phyloP scores from a whole-genome alignment of 768 basidiomycete genomes.

The Pisolithus sp. region DNA sequence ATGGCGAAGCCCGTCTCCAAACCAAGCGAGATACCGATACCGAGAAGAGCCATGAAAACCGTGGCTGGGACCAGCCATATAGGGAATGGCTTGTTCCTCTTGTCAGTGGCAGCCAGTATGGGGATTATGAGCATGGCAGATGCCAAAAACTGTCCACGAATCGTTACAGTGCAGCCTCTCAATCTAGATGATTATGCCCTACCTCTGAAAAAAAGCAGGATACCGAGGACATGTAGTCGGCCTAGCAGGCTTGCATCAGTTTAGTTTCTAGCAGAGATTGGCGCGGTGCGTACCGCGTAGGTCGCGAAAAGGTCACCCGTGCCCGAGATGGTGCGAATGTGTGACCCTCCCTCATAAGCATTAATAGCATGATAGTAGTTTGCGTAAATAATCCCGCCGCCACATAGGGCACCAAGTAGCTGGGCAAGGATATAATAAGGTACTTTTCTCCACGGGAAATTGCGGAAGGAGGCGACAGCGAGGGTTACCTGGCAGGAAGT shows the following conservation, averaged over 20 bases:
- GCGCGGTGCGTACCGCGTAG: slow-evolving; percentile 41
- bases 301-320: slow-evolving; percentile 58
- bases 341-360: slow-evolving; percentile 49
- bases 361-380: slow-evolving; percentile 67
- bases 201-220: slow-evolving; percentile 44
- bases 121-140: slow-evolving; percentile 48
- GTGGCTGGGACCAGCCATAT: slow-evolving; percentile 47
- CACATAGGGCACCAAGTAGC: slow-evolving; percentile 53
- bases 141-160: slow-evolving; percentile 42
- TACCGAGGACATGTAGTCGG: slow-evolving; percentile 37
- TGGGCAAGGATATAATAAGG: slow-evolving; percentile 63
- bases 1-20: slow-evolving; percentile 62
- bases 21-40: slow-evolving; percentile 52
- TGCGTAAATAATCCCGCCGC: slow-evolving; percentile 52
- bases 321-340: slow-evolving; percentile 47
- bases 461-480: slow-evolving; percentile 58
- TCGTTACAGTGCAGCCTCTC: background rate
- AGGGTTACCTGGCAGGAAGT: slow-evolving; percentile 52
- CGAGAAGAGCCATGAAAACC: slow-evolving; percentile 52
- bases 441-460: slow-evolving; percentile 78
- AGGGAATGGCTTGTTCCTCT: slow-evolving; percentile 42
- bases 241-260: slow-evolving; percentile 22
- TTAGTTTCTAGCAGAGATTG: background rate
- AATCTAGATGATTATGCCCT: background rate
- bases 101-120: slow-evolving; percentile 50